Conservation (phyloP, 345 rosid species). For the Eucalyptus marginata region DNA sequence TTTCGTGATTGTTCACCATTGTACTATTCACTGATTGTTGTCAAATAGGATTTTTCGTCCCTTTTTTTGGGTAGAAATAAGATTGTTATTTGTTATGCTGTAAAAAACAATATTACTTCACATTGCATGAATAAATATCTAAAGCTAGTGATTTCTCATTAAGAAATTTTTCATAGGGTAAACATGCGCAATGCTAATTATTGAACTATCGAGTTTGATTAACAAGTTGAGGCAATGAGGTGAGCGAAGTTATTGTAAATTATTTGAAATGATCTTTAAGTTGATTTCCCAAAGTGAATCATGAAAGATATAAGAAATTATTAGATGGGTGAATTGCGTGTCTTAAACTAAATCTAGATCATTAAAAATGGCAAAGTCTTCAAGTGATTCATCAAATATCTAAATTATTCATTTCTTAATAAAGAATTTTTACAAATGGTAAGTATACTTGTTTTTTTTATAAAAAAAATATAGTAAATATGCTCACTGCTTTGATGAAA, state of each 20-base stretch:
- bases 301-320: not conserved
- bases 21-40: not conserved
- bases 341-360: not conserved
- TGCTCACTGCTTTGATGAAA: accelerated
- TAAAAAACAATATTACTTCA: not conserved
- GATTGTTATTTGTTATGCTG: accelerated
- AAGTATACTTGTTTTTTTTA: accelerated
- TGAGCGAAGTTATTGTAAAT: accelerated
- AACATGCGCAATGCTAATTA: not conserved
- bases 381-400: not conserved
- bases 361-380: not conserved
- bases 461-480: not conserved
- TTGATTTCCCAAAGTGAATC: accelerated
- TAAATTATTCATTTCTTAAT: accelerated
- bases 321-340: accelerated
- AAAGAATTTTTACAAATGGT: too few relatives aligned
- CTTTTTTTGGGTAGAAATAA: accelerated
- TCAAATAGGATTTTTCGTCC: not conserved
- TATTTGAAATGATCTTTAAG: not conserved
- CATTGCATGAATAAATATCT: not conserved
- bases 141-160: accelerated
- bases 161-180: not conserved
- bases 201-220: accelerated
- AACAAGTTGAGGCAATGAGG: accelerated
- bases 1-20: accelerated